These are phyloP conservation scores for Murraya koenigii DNA, from an alignment of 345 rosid species.

Conservation along the genomic window DNA sequence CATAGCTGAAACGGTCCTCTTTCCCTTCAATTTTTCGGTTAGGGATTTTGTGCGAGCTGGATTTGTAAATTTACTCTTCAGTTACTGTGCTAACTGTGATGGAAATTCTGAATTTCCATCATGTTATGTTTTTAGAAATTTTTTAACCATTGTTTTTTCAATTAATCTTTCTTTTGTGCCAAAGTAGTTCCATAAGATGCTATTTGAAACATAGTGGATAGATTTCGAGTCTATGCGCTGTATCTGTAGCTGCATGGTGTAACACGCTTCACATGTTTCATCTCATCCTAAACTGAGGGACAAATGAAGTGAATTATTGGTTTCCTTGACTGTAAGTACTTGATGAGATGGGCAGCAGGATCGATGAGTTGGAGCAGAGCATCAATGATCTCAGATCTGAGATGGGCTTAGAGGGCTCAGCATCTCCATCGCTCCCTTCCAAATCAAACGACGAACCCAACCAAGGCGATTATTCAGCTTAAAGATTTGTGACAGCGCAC, in stretches of 20 bases:
- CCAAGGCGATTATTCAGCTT: conserved; percentile 44
- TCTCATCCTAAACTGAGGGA: background rate
- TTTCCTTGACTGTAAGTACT: conserved; percentile 67
- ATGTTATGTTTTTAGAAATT: background rate
- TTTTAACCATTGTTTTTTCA: background rate
- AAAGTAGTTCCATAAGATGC: background rate
- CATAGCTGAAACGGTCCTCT: background rate
- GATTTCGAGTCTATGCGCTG: background rate
- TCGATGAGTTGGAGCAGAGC: conserved; percentile 83
- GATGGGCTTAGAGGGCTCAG: conserved; percentile 76
- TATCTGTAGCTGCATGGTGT: background rate
- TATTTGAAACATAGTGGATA: background rate
- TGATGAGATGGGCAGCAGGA: conserved; percentile 86
- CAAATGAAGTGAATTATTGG: background rate
- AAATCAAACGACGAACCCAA: conserved; percentile 46
- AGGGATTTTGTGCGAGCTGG: background rate
- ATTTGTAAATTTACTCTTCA: background rate
- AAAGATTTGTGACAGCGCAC: background rate
- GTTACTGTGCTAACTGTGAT: background rate
- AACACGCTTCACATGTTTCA: background rate
- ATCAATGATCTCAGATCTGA: conserved; percentile 72
- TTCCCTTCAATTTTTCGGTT: background rate
- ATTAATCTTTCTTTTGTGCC: background rate
- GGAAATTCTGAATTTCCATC: background rate
- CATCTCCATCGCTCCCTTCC: conserved; percentile 52